Evolutionary conservation across 345 rosid species (phyloP), one percentile per base, ranked within the genome.

Genomic region (thale cress (Arabidopsis thaliana)): DNA sequence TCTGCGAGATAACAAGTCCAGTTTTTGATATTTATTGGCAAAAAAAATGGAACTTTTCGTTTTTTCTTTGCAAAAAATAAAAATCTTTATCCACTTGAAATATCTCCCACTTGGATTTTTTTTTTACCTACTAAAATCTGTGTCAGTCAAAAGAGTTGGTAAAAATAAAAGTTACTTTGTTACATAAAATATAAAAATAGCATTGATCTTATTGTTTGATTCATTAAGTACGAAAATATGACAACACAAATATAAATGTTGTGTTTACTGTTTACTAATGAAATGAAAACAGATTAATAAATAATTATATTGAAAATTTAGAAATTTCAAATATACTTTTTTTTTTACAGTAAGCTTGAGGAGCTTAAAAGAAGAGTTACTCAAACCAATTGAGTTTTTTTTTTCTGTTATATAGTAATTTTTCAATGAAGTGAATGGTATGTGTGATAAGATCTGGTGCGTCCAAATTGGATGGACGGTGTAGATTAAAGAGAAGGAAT

Each of bases 21-120:
- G 40, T 38, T 34, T 77, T 56, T 20, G 61, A 72, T 78, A 65
- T 72, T 78, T 78, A 78, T 78, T 6, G 52, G 46, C 76, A 44
- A 60, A 44, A 59, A 25, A 25, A 63, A 14, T 2, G n/a, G 36
- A 11, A 4, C 46, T 12, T 45, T 16, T 16, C 20, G 23, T 22
- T 1, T 24, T 65, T 48, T 64, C 7, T 14, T 20, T 34, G 22
- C 11, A 28, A 2, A 14, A 25, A 41, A 24, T 10, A 14, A 48
- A 66, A 30, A 57, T 9, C 10, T 57, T 36, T 59, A 71, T 71
- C 75, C 51, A 0, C 52, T 63, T 30, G 33, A 65, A 74, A 41
- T 67, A 59, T 75, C 79, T 65, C 72, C 80, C 72, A 76, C 71
- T 63, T 70, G 59, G 22, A 59, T 67, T 4, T n/a, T 30, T 25